Evolutionary conservation across 2,329 filamentous ascomycete genomes (phyloP).

Genomic region (Penicillium sp.): DNA sequence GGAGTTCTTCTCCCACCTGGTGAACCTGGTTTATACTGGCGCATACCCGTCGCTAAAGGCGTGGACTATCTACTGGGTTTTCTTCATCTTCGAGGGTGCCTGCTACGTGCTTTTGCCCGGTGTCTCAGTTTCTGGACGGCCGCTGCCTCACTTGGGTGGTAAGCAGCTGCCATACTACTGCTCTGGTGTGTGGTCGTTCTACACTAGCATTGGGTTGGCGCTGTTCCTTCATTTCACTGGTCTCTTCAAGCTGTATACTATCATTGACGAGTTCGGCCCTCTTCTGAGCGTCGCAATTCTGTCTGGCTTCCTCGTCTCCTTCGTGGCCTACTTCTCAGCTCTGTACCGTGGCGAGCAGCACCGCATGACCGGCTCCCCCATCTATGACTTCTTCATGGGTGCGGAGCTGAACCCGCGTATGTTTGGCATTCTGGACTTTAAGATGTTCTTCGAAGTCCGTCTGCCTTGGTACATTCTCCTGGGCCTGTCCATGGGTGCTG

Average conservation of each 20-base stretch:
- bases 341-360: conserved; percentile 78
- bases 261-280: conserved; percentile 93
- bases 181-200: conserved; percentile 84
- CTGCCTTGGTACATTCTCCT: conserved; percentile 91
- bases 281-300: conserved; percentile 91
- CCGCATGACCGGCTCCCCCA: conserved; percentile 80
- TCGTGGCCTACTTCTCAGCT: conserved; percentile 85
- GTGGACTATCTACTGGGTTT: conserved; percentile 93
- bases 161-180: conserved; percentile 94
- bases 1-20: conserved; percentile 74
- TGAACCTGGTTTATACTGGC: conserved; percentile 73
- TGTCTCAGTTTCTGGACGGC: conserved; percentile 84
- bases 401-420: conserved; percentile 84
- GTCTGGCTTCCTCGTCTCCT: conserved; percentile 80
- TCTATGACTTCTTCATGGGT: conserved; percentile 92
- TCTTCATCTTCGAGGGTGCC: conserved; percentile 79
- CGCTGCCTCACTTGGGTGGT: conserved; percentile 76
- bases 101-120: conserved; percentile 87
- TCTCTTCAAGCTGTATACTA: conserved; percentile 83
- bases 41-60: conserved; percentile 81
- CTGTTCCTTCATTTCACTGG: conserved; percentile 77
- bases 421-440: conserved; percentile 83
- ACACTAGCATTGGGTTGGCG: conserved; percentile 75
- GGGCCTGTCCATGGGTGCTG: conserved; percentile 73
- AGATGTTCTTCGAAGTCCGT: conserved; percentile 94